These are phyloP conservation scores for Camellia granthamiana DNA, from an alignment of 148 eudicot genomes.

Conservation along the genomic window DNA sequence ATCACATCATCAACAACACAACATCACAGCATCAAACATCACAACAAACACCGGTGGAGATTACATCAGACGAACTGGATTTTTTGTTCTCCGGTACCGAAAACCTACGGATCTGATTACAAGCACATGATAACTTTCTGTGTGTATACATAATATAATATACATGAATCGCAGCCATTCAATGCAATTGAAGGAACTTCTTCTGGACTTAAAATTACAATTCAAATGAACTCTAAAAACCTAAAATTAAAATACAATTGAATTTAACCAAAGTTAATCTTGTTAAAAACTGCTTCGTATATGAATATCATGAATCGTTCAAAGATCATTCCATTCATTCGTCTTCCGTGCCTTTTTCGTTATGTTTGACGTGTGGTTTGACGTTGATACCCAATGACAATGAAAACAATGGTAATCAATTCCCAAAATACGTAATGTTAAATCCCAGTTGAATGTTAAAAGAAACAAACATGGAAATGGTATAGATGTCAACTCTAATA, in stretches of 20 bases:
- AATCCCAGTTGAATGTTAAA: too few relatives aligned
- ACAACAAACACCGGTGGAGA: constrained; percentile 11
- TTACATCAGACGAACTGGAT: background rate
- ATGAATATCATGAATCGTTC: background rate
- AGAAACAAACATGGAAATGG: too few relatives aligned
- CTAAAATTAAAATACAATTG: background rate
- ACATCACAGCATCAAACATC: too few relatives aligned
- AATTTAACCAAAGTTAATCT: background rate
- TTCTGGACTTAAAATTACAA: constrained; percentile 2
- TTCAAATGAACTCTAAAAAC: constrained; percentile 1
- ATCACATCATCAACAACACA: too few relatives aligned
- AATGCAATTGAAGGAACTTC: constrained; percentile 14
- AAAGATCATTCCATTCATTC: background rate
- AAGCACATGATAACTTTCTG: background rate
- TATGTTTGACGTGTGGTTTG: background rate
- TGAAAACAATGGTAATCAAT: too few relatives aligned
- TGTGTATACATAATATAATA: background rate
- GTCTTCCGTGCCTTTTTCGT: background rate
- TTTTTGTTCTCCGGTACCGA: constrained; percentile 11
- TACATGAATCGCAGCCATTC: background rate
- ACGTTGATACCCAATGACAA: too few relatives aligned
- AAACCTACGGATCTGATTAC: background rate
- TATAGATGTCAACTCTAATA: too few relatives aligned
- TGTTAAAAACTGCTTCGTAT: background rate
- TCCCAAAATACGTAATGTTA: too few relatives aligned